Base-by-base conservation (phyloP, 1,139 yeast species). In the Suhomyces coccinellae region DNA sequence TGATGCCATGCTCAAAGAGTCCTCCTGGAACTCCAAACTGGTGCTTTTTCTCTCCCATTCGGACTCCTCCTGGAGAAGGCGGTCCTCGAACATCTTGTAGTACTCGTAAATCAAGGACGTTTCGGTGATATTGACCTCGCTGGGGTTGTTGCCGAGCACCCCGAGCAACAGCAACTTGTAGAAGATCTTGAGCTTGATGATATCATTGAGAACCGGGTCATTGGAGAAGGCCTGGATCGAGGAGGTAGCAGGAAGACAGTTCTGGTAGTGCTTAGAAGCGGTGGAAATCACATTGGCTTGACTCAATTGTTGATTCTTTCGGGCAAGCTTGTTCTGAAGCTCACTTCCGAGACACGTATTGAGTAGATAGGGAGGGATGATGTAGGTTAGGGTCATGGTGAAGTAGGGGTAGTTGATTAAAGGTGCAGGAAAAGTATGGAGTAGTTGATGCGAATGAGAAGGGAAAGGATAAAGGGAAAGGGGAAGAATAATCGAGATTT, bases 311-410 rank as follows among this genome's bases (percentile, higher is more conserved):
- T 57, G 59, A 46, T 66, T 66, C 33, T 57, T 46, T 12, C 45
- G 41, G 9, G 51, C 46, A 28, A 73, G 52, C 36, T 60, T 56
- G 40, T 55, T 57, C 41, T 68, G 69, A 13, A 72, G 58, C 38
- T 57, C 58, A 6, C 66, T 61, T 1, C 79, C 79, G 17, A 63
- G 53, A 38, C 70, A 62, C 3, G 78, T 67, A 39, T 69, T 59
- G 27, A 73, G 66, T 34, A 74, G 57, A 51, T 74, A 74, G 3
- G 79, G 79, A 2, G 79, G 79, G 30, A 74, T 69, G 16, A 71
- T 61, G 52, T 72, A 70, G 27, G 48, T 42, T 14, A 45, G 43
- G 20, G 43, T 33, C 43, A 47, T 42, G 20, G 42, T 26, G 22
- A n/a, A 33, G 36, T 17, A 37, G 44, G 33, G 30, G 38, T 14